A percentile compares a stretch with the other conserved stretches of the same genome.
These are phyloP conservation scores for Tetrahymena elliotti DNA, from an alignment of 73 alveolate genomes.

Conservation along the genomic window DNA sequence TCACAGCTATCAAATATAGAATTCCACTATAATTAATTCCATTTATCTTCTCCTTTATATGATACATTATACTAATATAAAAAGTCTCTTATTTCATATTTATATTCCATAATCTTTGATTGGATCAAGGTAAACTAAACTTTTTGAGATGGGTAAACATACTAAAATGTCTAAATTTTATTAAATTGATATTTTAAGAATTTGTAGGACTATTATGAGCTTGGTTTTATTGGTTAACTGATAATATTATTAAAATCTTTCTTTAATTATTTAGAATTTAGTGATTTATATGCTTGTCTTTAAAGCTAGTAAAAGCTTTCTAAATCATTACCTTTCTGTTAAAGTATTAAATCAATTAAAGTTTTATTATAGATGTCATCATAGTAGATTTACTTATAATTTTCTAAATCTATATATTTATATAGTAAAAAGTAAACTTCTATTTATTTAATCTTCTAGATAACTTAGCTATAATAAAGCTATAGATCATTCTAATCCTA, in stretches of 20 bases:
- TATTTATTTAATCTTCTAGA: not conserved
- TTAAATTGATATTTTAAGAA: not conserved
- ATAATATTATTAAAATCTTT: not conserved
- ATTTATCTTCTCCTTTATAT: not conserved
- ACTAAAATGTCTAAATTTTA: not conserved
- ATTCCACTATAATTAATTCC: not conserved
- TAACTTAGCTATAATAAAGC: not conserved
- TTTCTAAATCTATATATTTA: not conserved
- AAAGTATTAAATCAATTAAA: not conserved
- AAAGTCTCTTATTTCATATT: not conserved
- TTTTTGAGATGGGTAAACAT: not conserved
- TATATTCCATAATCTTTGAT: not conserved
- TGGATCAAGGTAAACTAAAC: not conserved
- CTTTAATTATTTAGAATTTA: not conserved
- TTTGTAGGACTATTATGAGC: not conserved
- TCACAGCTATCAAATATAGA: not conserved
- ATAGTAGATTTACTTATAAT: not conserved
- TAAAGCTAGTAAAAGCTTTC: not conserved
- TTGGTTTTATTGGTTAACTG: not conserved
- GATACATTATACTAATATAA: not conserved
- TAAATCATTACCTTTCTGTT: not conserved
- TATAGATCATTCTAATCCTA: not conserved
- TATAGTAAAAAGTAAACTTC: not conserved
- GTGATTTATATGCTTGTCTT: not conserved
- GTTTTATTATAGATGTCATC: not conserved